Base-by-base conservation (phyloP, 257 asterid species). In the Apocynum venetum region DNA sequence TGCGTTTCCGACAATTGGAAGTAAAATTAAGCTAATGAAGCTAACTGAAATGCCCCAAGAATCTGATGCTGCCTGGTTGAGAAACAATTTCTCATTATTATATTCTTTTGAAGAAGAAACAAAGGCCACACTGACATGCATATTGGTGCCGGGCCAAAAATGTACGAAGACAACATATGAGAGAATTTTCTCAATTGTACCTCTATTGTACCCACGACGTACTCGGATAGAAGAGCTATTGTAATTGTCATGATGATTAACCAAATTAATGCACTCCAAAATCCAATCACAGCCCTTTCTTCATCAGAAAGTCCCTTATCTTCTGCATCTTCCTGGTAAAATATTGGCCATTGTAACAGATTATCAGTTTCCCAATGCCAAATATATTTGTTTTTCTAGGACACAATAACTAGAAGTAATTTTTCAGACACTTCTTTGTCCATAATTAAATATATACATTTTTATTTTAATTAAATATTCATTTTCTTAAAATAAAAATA, bases 1-100 rank as follows among this genome's bases (percentile, higher is more conserved):
- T 11, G 89, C 89, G 80, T 86, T 86, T 40, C 89, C 89, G 2
- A 86, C 88, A 36, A 86, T 86, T 19, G 89, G 89, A 48, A 86
- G 84, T 83, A 86, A 72, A 44, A 86, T 86, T 73, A 86, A 55
- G 80, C 89, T 84, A 20, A 86, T 86, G 70, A 86, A 86, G 77
- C 88, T 86, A 56, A 86, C 89, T 12, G 89, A 82, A 46, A 86
- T 80, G 3, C 84, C 85, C 89, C 89, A 86, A 43, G 88, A 77
- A 73, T 84, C 85, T 6, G 89, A 84, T 35, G 86, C 86, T 47
- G 53, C 87, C 89, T 86, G 82, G 61, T 19, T 31, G 4, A 55
- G 36, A 68, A 44, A 31, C 17, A 31, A 36, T 12, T 9, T 36
- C 20, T 7, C 8, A 19, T 36, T 36, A 44, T 2, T 47, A n/a